A percentile compares a stretch with the other conserved stretches of the same genome.
These are phyloP conservation scores for Boehmeria nivea DNA, from an alignment of 306 rosid species.

Conservation along the genomic window DNA sequence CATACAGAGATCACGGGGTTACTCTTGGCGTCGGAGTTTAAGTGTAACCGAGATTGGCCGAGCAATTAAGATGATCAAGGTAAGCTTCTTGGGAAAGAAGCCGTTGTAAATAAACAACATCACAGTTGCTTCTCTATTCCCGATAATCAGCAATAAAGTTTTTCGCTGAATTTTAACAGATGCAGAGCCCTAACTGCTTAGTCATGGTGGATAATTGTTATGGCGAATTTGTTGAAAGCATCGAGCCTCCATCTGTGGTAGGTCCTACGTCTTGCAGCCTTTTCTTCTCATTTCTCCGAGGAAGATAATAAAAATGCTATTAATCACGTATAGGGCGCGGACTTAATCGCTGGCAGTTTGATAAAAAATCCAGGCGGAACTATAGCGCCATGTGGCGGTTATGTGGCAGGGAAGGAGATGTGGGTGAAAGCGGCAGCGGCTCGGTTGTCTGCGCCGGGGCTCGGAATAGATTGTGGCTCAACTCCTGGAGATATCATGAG, in stretches of 20 bases:
- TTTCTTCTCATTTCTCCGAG: conserved; percentile 11
- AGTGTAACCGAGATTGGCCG: conserved; percentile 65
- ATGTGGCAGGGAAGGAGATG: conserved; percentile 69
- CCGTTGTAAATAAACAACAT: neutral
- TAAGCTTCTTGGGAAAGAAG: conserved; percentile 22
- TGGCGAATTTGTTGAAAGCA: conserved; percentile 87
- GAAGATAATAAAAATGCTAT: conserved; percentile 13
- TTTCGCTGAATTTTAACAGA: conserved; percentile 18
- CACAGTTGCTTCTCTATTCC: neutral
- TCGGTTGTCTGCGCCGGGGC: conserved; percentile 91
- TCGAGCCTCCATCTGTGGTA: conserved; percentile 94
- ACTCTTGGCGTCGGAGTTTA: conserved; percentile 91
- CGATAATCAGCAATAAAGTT: too few relatives aligned
- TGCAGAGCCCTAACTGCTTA: conserved; percentile 75
- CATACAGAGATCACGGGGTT: conserved; percentile 92
- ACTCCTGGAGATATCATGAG: conserved; percentile 86
- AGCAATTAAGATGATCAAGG: conserved; percentile 77
- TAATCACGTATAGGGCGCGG: conserved; percentile 68
- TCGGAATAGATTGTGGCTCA: conserved; percentile 84
- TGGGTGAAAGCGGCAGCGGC: conserved; percentile 88
- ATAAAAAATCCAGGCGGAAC: conserved; percentile 97
- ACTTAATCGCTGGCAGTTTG: conserved; percentile 88
- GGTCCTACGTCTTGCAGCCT: conserved; percentile 21
- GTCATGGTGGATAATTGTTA: conserved; percentile 97
- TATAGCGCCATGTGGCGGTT: conserved; percentile 91